These are phyloP conservation scores for Dimocarpus longan DNA, from an alignment of 345 rosid genomes.

Conservation along the genomic window DNA sequence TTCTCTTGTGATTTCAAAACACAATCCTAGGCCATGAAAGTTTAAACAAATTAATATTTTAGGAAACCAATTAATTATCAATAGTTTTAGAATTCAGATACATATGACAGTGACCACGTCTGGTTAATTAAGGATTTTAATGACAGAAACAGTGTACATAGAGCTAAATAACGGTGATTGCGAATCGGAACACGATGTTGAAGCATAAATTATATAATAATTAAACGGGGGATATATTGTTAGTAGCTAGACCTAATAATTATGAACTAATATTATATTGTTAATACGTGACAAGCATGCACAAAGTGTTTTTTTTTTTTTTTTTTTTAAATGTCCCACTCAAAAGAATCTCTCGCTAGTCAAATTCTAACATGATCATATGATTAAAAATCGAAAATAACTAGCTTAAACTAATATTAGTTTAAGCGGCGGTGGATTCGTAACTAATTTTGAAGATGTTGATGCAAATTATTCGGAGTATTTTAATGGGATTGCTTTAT, in stretches of 20 bases:
- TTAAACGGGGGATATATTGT: background rate
- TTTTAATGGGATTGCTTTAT: background rate
- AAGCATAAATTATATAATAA: background rate
- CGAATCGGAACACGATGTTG: background rate
- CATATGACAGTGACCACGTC: background rate
- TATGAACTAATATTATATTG: background rate
- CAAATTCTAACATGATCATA: slow-evolving; percentile 39
- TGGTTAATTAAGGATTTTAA: too few species aligned
- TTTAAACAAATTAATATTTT: too few species aligned
- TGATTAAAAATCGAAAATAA: slow-evolving; percentile 30
- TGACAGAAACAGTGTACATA: background rate
- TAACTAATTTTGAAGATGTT: slow-evolving; percentile 31
- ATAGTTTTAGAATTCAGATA: too few species aligned
- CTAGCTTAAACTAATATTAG: background rate
- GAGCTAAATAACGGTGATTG: background rate
- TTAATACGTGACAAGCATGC: slow-evolving; percentile 43
- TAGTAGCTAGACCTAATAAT: slow-evolving; percentile 1
- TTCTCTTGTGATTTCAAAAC: background rate
- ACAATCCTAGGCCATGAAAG: background rate
- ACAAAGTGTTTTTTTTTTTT: background rate
- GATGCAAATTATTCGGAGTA: background rate
- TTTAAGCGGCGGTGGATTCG: slow-evolving; percentile 35
- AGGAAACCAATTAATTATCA: background rate
- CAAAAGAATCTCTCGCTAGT: slow-evolving; percentile 18
- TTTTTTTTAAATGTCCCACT: slow-evolving; percentile 12